phyloP scores from a whole-genome alignment of 1,284 basidiomycete species.

The Papiliotrema terrestris region DNA sequence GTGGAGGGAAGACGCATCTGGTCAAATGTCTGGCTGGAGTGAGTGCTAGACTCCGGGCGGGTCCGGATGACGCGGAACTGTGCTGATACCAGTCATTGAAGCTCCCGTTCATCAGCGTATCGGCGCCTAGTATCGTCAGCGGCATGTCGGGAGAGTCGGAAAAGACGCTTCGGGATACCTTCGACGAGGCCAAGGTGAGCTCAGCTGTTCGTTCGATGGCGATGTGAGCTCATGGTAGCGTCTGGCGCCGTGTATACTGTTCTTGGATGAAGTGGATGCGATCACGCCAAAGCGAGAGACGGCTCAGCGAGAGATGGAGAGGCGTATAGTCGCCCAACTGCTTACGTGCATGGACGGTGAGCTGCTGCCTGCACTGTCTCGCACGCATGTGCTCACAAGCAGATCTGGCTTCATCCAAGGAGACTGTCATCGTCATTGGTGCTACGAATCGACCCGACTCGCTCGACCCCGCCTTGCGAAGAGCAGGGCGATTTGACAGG shows the following conservation, averaged over 20 bases:
- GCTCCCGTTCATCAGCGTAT: slow-evolving; percentile 88
- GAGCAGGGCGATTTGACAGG: slow-evolving; percentile 93
- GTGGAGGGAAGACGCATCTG: slow-evolving; percentile 91
- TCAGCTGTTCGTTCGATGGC: background rate
- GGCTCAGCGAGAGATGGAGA: slow-evolving; percentile 95
- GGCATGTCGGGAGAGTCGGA: slow-evolving; percentile 98
- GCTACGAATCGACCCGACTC: slow-evolving; percentile 95
- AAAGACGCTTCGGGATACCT: slow-evolving; percentile 90
- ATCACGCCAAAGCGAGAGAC: slow-evolving; percentile 97
- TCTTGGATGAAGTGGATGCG: slow-evolving; percentile 97
- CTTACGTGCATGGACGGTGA: slow-evolving; percentile 95
- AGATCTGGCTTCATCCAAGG: slow-evolving; percentile 44
- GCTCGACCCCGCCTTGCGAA: slow-evolving; percentile 83
- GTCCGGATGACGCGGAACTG: background rate
- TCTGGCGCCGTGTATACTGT: slow-evolving; percentile 81
- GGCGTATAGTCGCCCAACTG: slow-evolving; percentile 94
- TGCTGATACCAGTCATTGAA: slow-evolving; percentile 67
- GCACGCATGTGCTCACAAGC: slow-evolving; percentile 1
- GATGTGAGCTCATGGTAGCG: slow-evolving; percentile 53
- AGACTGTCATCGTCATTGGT: slow-evolving; percentile 90
- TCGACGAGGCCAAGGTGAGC: slow-evolving; percentile 86
- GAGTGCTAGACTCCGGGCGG: slow-evolving; percentile 37
- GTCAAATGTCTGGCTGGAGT: slow-evolving; percentile 92
- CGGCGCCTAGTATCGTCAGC: slow-evolving; percentile 90
- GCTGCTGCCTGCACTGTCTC: slow-evolving; percentile 16